phyloP scores from a whole-genome alignment of 163 green algal species.

The Trebouxiophyceae sp. region DNA sequence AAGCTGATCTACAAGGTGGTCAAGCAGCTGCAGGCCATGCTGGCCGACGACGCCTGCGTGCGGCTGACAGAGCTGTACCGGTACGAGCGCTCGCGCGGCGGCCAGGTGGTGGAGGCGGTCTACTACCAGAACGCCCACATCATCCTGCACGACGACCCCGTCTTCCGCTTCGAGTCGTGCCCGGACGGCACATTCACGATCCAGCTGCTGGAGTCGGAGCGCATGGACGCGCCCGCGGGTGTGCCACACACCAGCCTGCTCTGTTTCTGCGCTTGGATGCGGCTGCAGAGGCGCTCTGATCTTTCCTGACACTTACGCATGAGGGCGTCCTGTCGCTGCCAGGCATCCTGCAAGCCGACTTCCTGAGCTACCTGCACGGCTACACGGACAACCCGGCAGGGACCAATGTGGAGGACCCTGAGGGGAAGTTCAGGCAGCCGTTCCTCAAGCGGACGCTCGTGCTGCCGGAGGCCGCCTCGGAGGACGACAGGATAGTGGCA shows the following conservation, averaged over 20 bases:
- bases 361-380: conserved; percentile 53
- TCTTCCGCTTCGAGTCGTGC: conserved; percentile 45
- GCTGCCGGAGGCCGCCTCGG: conserved; percentile 11
- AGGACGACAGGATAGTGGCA: conserved; percentile 17
- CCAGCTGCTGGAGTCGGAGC: conserved; percentile 62
- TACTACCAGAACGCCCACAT: conserved; percentile 81
- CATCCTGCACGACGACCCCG: conserved; percentile 68
- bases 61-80: conserved; percentile 72
- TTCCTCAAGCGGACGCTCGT: conserved; percentile 53
- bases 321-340: conserved; percentile 6
- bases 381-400: conserved; percentile 27
- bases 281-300: too few species aligned
- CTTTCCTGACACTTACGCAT: too few species aligned
- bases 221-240: conserved; percentile 48
- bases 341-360: conserved; percentile 37
- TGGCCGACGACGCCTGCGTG: conserved; percentile 51
- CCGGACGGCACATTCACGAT: conserved; percentile 36
- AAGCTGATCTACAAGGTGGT: conserved; percentile 91
- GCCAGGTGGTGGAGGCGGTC: conserved; percentile 38
- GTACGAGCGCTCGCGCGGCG: conserved; percentile 67
- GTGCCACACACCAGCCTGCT: neutral
- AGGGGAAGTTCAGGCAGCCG: conserved; percentile 7
- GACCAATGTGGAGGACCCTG: conserved; percentile 15
- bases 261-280: too few species aligned
- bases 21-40: conserved; percentile 73